phyloP scores from a whole-genome alignment of 495 filamentous ascomycete genomes.

The Xylaria intraflava region DNA sequence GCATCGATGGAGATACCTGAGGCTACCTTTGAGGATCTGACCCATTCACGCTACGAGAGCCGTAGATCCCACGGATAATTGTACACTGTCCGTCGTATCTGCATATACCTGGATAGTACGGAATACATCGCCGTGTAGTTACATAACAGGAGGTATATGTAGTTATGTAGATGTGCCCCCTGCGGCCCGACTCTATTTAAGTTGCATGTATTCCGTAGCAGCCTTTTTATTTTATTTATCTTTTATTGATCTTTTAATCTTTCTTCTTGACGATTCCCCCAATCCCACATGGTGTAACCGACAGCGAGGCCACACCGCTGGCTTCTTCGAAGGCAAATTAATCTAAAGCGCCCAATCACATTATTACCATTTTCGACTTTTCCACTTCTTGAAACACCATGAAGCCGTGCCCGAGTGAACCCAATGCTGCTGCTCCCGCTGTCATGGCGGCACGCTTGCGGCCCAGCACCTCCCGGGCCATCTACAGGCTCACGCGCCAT shows the following conservation, averaged over 20 bases:
- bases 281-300: not conserved
- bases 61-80: no score
- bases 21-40: no score
- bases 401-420: slow-evolving; percentile 1
- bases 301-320: slow-evolving; percentile 1
- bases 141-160: no score
- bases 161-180: no score
- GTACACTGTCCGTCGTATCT: no score
- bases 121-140: no score
- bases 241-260: not conserved
- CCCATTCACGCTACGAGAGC: no score
- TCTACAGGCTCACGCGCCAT: not conserved
- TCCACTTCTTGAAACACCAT: slow-evolving; percentile 8
- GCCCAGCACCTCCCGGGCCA: not conserved
- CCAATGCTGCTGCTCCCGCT: not conserved
- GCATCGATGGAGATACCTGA: no score
- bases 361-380: not conserved
- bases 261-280: slow-evolving; percentile 3
- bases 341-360: slow-evolving; percentile 1
- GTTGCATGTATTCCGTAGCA: no score
- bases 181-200: no score
- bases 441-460: not conserved
- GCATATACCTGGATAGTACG: no score
- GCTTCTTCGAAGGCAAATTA: slow-evolving; percentile 1
- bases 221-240: no score